Evolutionary conservation across 306 rosid species (phyloP), one percentile per base, ranked within the genome.

Genomic region (Trifolium fragiferum): DNA sequence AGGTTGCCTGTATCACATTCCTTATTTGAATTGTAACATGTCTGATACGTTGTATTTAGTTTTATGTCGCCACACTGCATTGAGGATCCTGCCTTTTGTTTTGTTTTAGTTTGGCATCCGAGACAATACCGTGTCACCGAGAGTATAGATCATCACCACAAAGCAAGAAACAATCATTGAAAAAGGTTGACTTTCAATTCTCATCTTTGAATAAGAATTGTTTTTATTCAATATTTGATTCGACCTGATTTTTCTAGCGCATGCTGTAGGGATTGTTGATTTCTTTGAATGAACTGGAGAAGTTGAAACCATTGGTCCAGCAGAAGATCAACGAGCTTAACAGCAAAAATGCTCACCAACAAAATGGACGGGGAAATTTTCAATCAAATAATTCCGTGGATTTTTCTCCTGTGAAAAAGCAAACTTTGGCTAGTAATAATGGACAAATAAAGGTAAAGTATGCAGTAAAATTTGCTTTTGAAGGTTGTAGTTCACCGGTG

Each of bases 111-210:
- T 88, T 91, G 94, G 93, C 83, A 74, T 51, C 89, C 2, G 98
- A 94, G 87, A 94, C 97, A 57, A 88, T 91, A 84, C 98, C 98
- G 12, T 71, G 82, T 57, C 98, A 94, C 76, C 82, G 84, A 49
- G 94, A 91, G 50, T 91, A 90, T 70, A 88, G 76, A 66, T 72
- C 80, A 78, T 80, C 90, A 80, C 84, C 76, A 74, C 84, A 84
- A 75, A 80, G 75, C 82, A 81, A 87, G 72, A 90, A 88, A 79
- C 83, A 50, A 81, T 70, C 81, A 74, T 78, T 91, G 86, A 90
- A 51, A 83, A 88, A 81, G 96, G 98, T 94, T 81, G 21, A 19
- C n/a, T 25, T 10, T 30, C 16, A 64, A 25, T 33, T 55, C 73
- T 84, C 33, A 25, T 65, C 61, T 72, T 47, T 27, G 3, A 63